Evolutionary conservation across 495 filamentous ascomycete species (phyloP).

Genomic region (Lentithecium fluviatile): DNA sequence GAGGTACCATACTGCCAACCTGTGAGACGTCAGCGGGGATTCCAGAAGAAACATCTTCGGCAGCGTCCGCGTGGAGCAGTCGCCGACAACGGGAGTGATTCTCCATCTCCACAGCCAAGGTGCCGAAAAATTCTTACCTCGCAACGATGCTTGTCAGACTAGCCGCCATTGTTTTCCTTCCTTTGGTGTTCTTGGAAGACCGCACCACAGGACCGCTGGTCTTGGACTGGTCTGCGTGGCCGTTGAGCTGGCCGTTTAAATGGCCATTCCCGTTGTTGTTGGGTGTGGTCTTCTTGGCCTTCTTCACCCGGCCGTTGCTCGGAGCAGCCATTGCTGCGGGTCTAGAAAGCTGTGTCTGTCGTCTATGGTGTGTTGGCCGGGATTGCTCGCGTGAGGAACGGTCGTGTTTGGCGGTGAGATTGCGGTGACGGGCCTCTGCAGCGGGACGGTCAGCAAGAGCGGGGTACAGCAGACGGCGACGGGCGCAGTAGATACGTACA

Average conservation of each 20-base stretch:
- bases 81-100: no score
- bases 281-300: slow-evolving; percentile 23
- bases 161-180: slow-evolving; percentile 14
- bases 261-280: slow-evolving; percentile 28
- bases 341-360: not conserved
- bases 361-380: not conserved
- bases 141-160: slow-evolving; percentile 25
- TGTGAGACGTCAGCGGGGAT: slow-evolving; percentile 39
- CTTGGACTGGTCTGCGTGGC: slow-evolving; percentile 13
- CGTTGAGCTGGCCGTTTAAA: slow-evolving; percentile 20
- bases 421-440: slow-evolving; percentile 6
- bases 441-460: not conserved
- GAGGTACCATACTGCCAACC: slow-evolving; percentile 80
- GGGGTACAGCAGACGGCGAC: no score
- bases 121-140: no score
- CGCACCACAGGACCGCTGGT: slow-evolving; percentile 5
- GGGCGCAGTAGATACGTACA: no score
- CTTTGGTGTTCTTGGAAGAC: slow-evolving; percentile 7
- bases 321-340: slow-evolving; percentile 30
- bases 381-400: slow-evolving; percentile 1
- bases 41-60: no score
- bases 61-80: no score
- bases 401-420: slow-evolving; percentile 2
- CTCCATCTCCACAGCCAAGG: no score
- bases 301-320: slow-evolving; percentile 32